Base-by-base conservation (phyloP, 306 rosid species). In the Vigna angularis region DNA sequence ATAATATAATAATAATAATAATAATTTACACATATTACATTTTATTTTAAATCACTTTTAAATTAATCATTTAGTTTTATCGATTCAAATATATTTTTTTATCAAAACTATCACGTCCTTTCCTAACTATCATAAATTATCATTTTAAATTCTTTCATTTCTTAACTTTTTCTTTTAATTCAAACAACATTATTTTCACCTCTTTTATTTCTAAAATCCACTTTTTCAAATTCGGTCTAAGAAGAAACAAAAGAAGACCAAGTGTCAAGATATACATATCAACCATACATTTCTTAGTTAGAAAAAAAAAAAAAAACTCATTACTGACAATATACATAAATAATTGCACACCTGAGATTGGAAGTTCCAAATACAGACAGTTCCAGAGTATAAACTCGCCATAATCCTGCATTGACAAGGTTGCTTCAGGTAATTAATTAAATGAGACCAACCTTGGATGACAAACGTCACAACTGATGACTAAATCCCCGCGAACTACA, bases 361-460 rank as follows among this genome's bases (percentile, higher is more conserved):
- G 89, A 89, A 93, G 86, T 95, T 93, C 97, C 97, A 95, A 81
- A 95, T 95, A 78, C 96, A 91, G 48, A 95, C 97, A 48, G 97
- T 91, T 84, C 99, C 99, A 3, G 99, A 91, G 81, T 93, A 95
- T 76, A 95, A 91, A 87, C 99, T 91, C 15, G 96, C 97, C 79
- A 93, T 82, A 84, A 95, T 90, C 99, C 99, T 95, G 86, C 82
- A 76, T 78, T 56, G 66, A 42, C 79, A 85, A 77, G 14, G 28
- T 44, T 51, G 75, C 65, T 78, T 70, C 59, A 77, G 24, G 48
- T 26, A 42, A 75, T 18, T 36, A 42, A 79, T 15, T 81, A 74
- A 75, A 76, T 47, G 51, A 74, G 18, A 36, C 49, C 72, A 49
- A 18, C 64, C 64, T 71, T 58, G 30, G 11, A 72, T 26, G 76